Percentiles rank a stretch among this genome's conserved stretches.
Conservation (phyloP, 1,284 basidiomycete genomes). For the Pseudozyma tsukubaensis region DNA sequence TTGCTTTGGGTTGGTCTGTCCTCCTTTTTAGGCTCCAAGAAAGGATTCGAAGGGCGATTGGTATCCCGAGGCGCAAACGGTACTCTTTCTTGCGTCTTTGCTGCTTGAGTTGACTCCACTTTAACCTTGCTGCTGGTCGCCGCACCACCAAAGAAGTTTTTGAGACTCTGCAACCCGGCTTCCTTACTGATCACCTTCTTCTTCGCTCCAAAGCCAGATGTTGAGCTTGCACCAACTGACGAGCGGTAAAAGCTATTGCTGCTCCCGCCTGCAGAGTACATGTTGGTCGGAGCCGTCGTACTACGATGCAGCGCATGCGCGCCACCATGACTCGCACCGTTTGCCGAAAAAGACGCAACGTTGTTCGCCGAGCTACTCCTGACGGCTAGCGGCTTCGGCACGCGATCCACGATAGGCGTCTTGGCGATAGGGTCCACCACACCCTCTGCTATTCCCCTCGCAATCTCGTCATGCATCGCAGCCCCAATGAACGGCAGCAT, state of each 20-base stretch:
- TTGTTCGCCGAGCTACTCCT: slow-evolving; percentile 27
- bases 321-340: not conserved
- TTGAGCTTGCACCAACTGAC: slow-evolving; percentile 1
- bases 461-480: slow-evolving; percentile 61
- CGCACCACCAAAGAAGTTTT: slow-evolving; percentile 27
- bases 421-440: slow-evolving; percentile 82
- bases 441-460: slow-evolving; percentile 78
- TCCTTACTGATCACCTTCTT: slow-evolving; percentile 42
- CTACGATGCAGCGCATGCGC: slow-evolving; percentile 18
- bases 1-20: slow-evolving; percentile 28
- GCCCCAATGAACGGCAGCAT: slow-evolving; percentile 63
- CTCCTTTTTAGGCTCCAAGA: not conserved
- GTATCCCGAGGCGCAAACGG: slow-evolving; percentile 26
- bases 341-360: not conserved
- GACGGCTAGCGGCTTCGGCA: slow-evolving; percentile 15
- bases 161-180: slow-evolving; percentile 43
- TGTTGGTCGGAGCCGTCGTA: slow-evolving; percentile 18
- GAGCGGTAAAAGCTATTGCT: slow-evolving; percentile 25
- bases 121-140: slow-evolving; percentile 3
- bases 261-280: not conserved
- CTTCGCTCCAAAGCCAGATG: slow-evolving; percentile 7
- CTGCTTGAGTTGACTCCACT: not conserved
- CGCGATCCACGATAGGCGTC: slow-evolving; percentile 72
- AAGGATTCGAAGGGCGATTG: slow-evolving; percentile 11
- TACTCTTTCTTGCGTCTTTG: slow-evolving; percentile 8